A percentile compares a stretch with the other conserved stretches of the same genome.
phyloP scores from a whole-genome alignment of 768 basidiomycete species.

The Sporobolomyces phaffii region DNA sequence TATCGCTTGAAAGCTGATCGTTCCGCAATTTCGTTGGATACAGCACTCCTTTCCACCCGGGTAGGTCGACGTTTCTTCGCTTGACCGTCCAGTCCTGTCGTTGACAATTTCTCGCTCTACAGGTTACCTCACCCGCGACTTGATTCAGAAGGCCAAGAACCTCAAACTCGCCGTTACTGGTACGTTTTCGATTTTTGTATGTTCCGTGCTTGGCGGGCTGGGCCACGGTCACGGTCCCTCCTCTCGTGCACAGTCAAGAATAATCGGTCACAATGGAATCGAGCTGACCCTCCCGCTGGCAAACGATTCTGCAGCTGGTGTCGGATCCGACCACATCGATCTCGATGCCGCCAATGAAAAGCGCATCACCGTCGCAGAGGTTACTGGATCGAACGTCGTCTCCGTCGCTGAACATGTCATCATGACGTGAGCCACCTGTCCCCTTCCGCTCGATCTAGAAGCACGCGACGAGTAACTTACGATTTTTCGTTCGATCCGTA shows the following conservation, averaged over 20 bases:
- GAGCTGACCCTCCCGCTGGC: background rate
- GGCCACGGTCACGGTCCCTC: too few species aligned
- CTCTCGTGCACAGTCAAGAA: too few species aligned
- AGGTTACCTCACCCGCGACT: constrained; percentile 40
- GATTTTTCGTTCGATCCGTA: background rate
- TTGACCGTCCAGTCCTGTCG: too few species aligned
- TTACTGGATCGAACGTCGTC: constrained; percentile 75
- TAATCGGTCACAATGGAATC: too few species aligned
- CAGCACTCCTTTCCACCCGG: constrained; percentile 44
- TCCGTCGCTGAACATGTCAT: constrained; percentile 87
- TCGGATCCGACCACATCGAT: constrained; percentile 80
- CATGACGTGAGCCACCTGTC: constrained; percentile 54
- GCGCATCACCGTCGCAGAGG: constrained; percentile 70
- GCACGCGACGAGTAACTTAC: background rate
- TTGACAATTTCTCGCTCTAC: background rate
- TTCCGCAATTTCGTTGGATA: background rate
- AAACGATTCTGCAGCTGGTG: constrained; percentile 26
- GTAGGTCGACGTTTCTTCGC: background rate
- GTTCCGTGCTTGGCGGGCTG: too few species aligned
- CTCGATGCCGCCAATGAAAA: constrained; percentile 77
- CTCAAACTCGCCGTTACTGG: constrained; percentile 85
- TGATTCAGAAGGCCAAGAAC: constrained; percentile 63
- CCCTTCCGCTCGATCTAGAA: background rate
- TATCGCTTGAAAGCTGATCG: background rate
- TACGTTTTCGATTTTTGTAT: constrained; percentile 48